A percentile compares a stretch with the other conserved stretches of the same genome.
Evolutionary conservation across 2,329 filamentous ascomycete genomes (phyloP).

Genomic region (Trichophyton benhamiae): DNA sequence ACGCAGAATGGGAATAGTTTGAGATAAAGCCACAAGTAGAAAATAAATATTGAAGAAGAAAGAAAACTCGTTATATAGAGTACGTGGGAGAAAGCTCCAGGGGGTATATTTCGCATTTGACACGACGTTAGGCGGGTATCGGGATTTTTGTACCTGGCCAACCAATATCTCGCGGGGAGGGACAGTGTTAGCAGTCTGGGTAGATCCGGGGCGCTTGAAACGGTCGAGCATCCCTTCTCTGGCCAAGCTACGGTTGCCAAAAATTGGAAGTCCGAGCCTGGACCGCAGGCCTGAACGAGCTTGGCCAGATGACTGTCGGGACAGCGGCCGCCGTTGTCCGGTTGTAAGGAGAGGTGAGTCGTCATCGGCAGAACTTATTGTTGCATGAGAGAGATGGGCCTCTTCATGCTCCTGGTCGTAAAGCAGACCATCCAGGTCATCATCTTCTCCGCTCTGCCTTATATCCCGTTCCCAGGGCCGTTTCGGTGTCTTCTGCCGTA

Average conservation of each 20-base stretch:
- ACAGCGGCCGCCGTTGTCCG: constrained; percentile 29
- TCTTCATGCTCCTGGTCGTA: constrained; percentile 47
- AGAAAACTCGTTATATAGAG: constrained; percentile 96
- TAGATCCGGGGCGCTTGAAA: constrained; percentile 20
- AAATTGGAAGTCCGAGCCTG: constrained; percentile 54
- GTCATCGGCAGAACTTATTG: constrained; percentile 49
- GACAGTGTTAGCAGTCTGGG: constrained; percentile 16
- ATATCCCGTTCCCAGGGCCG: constrained; percentile 24
- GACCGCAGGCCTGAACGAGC: constrained; percentile 40
- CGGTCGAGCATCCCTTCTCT: neutral
- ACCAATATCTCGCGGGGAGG: constrained; percentile 64
- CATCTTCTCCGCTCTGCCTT: constrained; percentile 23
- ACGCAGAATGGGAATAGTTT: constrained; percentile 74
- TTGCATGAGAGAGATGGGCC: constrained; percentile 48
- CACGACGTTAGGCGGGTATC: constrained; percentile 79
- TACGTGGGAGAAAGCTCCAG: constrained; percentile 84
- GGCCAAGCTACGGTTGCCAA: constrained; percentile 17
- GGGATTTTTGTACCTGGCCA: constrained; percentile 57
- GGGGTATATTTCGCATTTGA: constrained; percentile 98
- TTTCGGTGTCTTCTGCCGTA: constrained; percentile 39
- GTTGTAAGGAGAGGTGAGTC: constrained; percentile 59
- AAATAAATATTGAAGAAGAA: constrained; percentile 99
- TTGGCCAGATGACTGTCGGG: constrained; percentile 18
- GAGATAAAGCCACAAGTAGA: constrained; percentile 82
- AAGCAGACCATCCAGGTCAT: constrained; percentile 54